Conservation (phyloP, 106 monocot genomes). For the Hemerocallis citrina region DNA sequence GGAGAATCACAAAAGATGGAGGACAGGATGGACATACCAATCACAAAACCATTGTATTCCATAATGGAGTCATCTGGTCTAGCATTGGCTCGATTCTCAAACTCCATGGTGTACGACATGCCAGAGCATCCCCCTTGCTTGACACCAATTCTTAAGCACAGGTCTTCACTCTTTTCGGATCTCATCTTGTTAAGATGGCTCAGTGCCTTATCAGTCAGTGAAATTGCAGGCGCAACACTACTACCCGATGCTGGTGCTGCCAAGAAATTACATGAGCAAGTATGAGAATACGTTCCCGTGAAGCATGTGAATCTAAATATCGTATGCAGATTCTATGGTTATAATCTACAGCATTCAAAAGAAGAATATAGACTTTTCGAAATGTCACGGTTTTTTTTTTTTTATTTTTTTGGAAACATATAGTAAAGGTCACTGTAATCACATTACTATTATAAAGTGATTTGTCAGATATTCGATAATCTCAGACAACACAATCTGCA, state of each 20-base stretch:
- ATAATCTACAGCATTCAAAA: too few species aligned
- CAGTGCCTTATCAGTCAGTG: slow-evolving; percentile 69
- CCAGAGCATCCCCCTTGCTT: slow-evolving; percentile 99
- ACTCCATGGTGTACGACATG: slow-evolving; percentile 99
- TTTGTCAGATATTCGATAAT: too few species aligned
- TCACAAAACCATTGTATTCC: slow-evolving; percentile 80
- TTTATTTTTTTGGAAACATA: too few species aligned
- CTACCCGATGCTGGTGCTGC: slow-evolving; percentile 9
- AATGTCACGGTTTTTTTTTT: too few species aligned
- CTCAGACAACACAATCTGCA: too few species aligned
- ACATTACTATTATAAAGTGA: too few species aligned
- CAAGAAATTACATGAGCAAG: background rate
- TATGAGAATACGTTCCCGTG: too few species aligned
- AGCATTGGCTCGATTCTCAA: slow-evolving; percentile 65
- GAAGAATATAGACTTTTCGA: too few species aligned
- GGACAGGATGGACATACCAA: slow-evolving; percentile 39
- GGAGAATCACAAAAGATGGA: too few species aligned
- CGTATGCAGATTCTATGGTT: too few species aligned
- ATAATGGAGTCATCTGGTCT: slow-evolving; percentile 69
- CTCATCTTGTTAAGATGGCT: slow-evolving; percentile 86
- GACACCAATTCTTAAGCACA: slow-evolving; percentile 94
- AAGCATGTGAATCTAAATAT: too few species aligned
- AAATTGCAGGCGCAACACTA: slow-evolving; percentile 62
- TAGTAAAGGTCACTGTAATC: too few species aligned
- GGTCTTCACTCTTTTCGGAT: slow-evolving; percentile 62